These are phyloP conservation scores for Anisodus acutangulus DNA, from an alignment of 257 asterid species.

Conservation along the genomic window DNA sequence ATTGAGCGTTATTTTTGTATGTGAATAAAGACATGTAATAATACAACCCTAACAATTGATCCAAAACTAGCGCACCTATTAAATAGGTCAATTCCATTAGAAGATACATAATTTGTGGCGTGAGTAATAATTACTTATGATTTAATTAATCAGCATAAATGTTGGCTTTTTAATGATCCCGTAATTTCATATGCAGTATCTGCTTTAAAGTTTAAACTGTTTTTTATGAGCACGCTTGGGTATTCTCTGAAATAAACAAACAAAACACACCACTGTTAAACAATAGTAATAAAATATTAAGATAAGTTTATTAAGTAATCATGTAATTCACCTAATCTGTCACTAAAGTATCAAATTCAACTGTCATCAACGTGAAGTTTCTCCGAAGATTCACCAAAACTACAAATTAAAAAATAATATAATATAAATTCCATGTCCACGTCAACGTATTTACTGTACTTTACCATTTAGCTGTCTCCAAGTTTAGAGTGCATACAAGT, in stretches of 20 bases:
- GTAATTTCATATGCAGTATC: neutral
- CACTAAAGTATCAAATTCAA: conserved; percentile 22
- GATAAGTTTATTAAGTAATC: neutral
- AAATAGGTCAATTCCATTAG: neutral
- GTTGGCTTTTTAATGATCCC: conserved; percentile 23
- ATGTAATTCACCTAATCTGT: conserved; percentile 20
- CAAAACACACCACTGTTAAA: neutral
- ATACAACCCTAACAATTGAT: neutral
- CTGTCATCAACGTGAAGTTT: conserved; percentile 42
- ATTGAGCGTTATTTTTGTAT: neutral
- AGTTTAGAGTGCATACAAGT: neutral
- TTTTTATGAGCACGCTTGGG: conserved; percentile 23
- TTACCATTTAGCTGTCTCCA: neutral
- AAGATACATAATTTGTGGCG: conserved; percentile 14
- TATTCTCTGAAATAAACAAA: neutral
- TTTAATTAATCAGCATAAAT: conserved; percentile 15
- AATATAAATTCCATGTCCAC: neutral
- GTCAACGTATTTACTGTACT: neutral
- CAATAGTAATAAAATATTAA: neutral
- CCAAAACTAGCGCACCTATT: neutral
- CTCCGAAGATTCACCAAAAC: conserved; percentile 35
- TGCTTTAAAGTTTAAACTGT: neutral
- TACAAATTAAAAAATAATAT: neutral
- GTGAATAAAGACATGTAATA: neutral
- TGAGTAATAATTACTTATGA: neutral